phyloP scores from a whole-genome alignment of 2,329 filamentous ascomycete species.

The Arachnomyces sp. region DNA sequence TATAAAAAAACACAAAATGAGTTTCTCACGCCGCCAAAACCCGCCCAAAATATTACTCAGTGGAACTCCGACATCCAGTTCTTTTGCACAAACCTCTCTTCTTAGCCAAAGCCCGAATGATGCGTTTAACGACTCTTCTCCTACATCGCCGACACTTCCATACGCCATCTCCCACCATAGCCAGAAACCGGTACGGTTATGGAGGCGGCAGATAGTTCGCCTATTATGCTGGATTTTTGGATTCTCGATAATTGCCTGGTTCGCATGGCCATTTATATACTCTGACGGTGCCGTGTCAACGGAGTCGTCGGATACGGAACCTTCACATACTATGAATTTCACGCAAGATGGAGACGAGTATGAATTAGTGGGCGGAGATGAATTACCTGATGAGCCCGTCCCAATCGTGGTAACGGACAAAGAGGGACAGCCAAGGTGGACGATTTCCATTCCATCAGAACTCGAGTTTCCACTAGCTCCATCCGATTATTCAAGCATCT shows the following conservation, averaged over 20 bases:
- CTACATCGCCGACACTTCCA: constrained; percentile 63
- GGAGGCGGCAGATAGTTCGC: constrained; percentile 52
- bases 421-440: constrained; percentile 64
- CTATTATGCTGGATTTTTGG: constrained; percentile 48
- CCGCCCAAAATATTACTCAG: constrained; percentile 21
- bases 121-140: constrained; percentile 59
- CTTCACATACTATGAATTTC: constrained; percentile 23
- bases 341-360: constrained; percentile 42
- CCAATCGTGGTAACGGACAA: constrained; percentile 63
- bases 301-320: no score
- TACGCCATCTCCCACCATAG: constrained; percentile 59
- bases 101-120: constrained; percentile 55
- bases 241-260: constrained; percentile 46
- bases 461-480: constrained; percentile 60
- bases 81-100: constrained; percentile 13
- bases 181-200: constrained; percentile 51
- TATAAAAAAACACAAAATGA: constrained; percentile 19
- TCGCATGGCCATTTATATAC: constrained; percentile 18
- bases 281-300: not conserved
- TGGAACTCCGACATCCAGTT: constrained; percentile 13
- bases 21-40: constrained; percentile 24
- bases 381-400: constrained; percentile 63
- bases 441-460: constrained; percentile 65
- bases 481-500: constrained; percentile 62
- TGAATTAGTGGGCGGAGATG: constrained; percentile 60